These are phyloP conservation scores for Penicillium frequentans DNA, from an alignment of 2,329 filamentous ascomycete species.

Conservation along the genomic window DNA sequence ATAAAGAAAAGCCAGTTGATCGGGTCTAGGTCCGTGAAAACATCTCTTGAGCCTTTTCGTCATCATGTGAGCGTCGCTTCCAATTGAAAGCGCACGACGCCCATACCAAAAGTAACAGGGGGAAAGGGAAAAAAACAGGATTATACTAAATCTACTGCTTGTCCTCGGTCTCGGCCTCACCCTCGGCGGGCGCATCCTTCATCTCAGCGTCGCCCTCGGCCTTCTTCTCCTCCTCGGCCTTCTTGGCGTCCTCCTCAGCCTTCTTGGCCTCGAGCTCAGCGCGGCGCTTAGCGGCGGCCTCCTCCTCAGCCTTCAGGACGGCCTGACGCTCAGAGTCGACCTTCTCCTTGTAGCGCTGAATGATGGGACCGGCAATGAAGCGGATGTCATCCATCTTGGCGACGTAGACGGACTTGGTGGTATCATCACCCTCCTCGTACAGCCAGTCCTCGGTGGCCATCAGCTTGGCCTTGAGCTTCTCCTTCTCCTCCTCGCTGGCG, in stretches of 20 bases:
- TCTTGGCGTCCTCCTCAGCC: conserved; percentile 67
- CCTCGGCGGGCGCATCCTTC: conserved; percentile 57
- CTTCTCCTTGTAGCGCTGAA: conserved; percentile 95
- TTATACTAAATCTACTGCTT: conserved; percentile 36
- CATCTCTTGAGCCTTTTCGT: conserved; percentile 27
- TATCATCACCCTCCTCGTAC: conserved; percentile 94
- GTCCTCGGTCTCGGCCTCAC: conserved; percentile 30
- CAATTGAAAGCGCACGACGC: conserved; percentile 1
- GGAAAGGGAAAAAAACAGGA: background rate
- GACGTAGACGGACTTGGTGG: conserved; percentile 88
- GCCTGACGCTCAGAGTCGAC: conserved; percentile 81
- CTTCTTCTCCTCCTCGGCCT: conserved; percentile 49
- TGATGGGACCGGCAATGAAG: conserved; percentile 83
- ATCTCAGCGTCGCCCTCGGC: conserved; percentile 54
- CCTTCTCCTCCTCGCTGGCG: conserved; percentile 88
- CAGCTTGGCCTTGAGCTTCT: conserved; percentile 79
- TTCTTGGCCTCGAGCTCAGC: conserved; percentile 73
- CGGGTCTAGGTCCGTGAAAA: conserved; percentile 24
- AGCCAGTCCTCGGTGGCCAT: conserved; percentile 93
- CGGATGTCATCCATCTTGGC: conserved; percentile 96
- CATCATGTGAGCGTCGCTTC: conserved; percentile 16
- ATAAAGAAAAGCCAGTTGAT: conserved; percentile 9
- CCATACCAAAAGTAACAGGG: background rate
- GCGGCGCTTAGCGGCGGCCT: conserved; percentile 61
- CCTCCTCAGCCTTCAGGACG: conserved; percentile 65